A percentile compares a stretch with the other conserved stretches of the same genome.
phyloP scores from a whole-genome alignment of 371 early-diverging fungal species.

The Mortierella sp. region DNA sequence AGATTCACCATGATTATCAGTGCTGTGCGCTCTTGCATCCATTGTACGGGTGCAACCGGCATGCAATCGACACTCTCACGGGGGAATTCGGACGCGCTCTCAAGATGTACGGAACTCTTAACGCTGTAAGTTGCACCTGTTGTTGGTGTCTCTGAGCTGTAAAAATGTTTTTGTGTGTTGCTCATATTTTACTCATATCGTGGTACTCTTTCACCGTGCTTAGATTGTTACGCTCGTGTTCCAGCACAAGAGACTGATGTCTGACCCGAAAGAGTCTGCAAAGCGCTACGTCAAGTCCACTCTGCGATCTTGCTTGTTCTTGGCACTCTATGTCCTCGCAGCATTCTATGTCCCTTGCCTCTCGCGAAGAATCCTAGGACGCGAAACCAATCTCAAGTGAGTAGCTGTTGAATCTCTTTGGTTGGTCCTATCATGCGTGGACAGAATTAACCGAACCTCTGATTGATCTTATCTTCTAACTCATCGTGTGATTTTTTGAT shows the following conservation, averaged over 20 bases:
- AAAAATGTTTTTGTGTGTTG: too few relatives aligned
- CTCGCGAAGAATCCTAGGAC: constrained; percentile 63
- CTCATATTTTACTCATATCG: neutral
- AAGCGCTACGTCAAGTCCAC: constrained; percentile 61
- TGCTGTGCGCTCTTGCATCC: constrained; percentile 83
- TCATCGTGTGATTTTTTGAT: neutral
- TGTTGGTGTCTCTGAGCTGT: neutral
- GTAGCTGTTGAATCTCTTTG: too few relatives aligned
- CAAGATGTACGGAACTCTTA: constrained; percentile 75
- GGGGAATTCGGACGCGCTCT: constrained; percentile 64
- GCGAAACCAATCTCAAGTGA: constrained; percentile 66
- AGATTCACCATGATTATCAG: constrained; percentile 69
- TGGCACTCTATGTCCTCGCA: constrained; percentile 70
- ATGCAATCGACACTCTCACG: constrained; percentile 53
- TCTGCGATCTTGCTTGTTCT: constrained; percentile 74
- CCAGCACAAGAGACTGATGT: constrained; percentile 17
- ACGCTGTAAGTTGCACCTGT: constrained; percentile 60
- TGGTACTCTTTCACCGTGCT: neutral
- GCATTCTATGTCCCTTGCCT: constrained; percentile 74
- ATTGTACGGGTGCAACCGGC: constrained; percentile 61
- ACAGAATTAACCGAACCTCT: neutral
- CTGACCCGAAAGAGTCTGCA: constrained; percentile 37
- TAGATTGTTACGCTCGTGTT: constrained; percentile 28
- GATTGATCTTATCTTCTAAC: neutral
- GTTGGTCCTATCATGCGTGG: neutral